Evolutionary conservation across 177 flowering plant genomes (phyloP).

Genomic region (Telopea speciosissima): DNA sequence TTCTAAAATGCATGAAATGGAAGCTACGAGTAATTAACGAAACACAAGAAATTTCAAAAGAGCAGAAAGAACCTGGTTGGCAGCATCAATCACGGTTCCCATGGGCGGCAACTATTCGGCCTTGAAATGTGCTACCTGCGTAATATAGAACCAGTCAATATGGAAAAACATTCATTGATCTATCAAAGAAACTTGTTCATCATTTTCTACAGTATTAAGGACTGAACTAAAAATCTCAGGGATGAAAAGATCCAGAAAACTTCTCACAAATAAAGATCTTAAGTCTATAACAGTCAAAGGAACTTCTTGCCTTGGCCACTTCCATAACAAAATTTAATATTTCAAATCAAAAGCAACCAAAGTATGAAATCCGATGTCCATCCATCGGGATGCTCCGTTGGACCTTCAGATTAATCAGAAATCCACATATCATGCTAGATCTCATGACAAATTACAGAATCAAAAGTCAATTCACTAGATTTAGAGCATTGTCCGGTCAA

Average conservation of each 20-base stretch:
- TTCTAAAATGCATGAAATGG: background rate
- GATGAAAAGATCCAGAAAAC: background rate
- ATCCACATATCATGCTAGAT: background rate
- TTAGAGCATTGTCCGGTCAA: background rate
- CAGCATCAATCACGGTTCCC: background rate
- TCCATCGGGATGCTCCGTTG: background rate
- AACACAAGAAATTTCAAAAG: background rate
- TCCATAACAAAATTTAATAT: no score
- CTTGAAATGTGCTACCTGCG: background rate
- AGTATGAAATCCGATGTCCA: background rate
- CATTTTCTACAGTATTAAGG: background rate
- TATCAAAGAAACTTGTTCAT: background rate
- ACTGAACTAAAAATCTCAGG: background rate
- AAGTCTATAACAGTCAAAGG: no score
- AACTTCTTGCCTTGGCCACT: no score
- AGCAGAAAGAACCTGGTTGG: background rate
- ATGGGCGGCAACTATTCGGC: background rate
- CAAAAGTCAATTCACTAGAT: background rate
- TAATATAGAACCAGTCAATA: background rate
- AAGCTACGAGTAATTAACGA: background rate
- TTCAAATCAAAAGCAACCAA: background rate
- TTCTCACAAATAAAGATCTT: no score
- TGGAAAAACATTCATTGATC: background rate
- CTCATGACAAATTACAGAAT: background rate
- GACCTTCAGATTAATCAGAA: background rate